Evolutionary conservation across 805 yeast genomes (phyloP).

Genomic region (Hanseniaspora valbyensis): DNA sequence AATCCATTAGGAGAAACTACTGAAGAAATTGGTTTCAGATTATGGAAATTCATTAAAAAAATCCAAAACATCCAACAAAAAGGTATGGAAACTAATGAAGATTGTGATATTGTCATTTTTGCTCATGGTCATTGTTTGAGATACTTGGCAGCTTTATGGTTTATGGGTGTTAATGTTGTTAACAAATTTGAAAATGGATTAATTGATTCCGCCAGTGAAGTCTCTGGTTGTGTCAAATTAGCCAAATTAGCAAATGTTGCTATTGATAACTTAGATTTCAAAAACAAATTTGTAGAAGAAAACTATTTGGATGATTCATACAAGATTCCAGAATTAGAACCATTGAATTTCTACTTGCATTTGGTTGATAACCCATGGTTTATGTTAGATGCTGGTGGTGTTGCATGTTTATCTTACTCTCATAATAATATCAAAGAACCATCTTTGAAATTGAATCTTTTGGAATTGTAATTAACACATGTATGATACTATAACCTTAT

Average conservation of each 20-base stretch:
- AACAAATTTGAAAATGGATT: slow-evolving; percentile 4
- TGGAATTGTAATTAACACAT: slow-evolving; percentile 5
- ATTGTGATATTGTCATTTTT: slow-evolving; percentile 68
- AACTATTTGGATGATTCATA: slow-evolving; percentile 26
- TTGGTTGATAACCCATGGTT: slow-evolving; percentile 57
- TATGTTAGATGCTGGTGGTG: slow-evolving; percentile 88
- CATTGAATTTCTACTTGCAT: slow-evolving; percentile 27
- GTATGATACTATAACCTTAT: not conserved
- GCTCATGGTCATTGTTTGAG: slow-evolving; percentile 93
- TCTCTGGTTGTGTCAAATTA: slow-evolving; percentile 9
- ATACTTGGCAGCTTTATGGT: slow-evolving; percentile 85
- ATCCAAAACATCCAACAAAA: slow-evolving; percentile 50
- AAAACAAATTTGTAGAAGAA: slow-evolving; percentile 21
- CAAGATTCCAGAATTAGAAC: slow-evolving; percentile 27
- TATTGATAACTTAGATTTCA: not conserved
- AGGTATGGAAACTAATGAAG: slow-evolving; percentile 39
- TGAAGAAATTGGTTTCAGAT: slow-evolving; percentile 53
- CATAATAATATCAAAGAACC: slow-evolving; percentile 80
- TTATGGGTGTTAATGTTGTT: slow-evolving; percentile 25
- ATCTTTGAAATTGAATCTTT: slow-evolving; percentile 62
- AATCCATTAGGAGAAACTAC: slow-evolving; percentile 55
- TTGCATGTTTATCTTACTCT: slow-evolving; percentile 82
- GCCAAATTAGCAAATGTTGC: not conserved
- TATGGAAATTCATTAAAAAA: slow-evolving; percentile 58
- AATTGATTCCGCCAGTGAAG: slow-evolving; percentile 1